Evolutionary conservation across 2,329 filamentous ascomycete species (phyloP), one percentile per base, ranked within the genome.

Genomic region (Microcyclospora tardicrescens): DNA sequence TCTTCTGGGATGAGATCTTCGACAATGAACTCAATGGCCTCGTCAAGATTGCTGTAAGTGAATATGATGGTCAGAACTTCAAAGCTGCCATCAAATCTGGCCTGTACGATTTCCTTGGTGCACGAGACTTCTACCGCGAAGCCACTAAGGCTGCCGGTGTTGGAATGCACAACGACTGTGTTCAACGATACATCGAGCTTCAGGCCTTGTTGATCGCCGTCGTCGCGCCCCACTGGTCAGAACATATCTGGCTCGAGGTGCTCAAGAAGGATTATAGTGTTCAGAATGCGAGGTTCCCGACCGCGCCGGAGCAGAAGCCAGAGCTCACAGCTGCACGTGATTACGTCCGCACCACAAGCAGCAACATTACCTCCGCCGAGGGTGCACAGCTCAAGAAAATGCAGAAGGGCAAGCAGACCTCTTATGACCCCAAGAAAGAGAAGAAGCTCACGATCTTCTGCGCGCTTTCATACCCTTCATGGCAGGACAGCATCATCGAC

Each of bases 181-280:
- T 89, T 27, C 65, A 75, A 51, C 75, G 79, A 50, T 98, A 91
- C 63, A 77, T 94, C 49, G 81, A 93, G 64, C 71, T 93, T 14
- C 89, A 95, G 61, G 79, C 83, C 34, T 71, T 93, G 36, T 71
- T 95, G 55, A 67, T 96, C 50, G 73, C 81, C 2, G 82, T 86
- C 37, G 79, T 96, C 45, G 80, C 89, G 2, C 89, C 91, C 42
- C 91, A 98, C 64, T 96, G 86, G 81, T 72, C 84, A 34, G 91
- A 98, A 58, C 82, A 93, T 63, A 77, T 98, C 57, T 96, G 86
- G 85, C 75, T 82, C 39, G 89, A 96, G 63, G 77, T 96, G 2
- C 75, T 98, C 43, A 76, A 81, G 58, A 86, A 79, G 67, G 61
- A 73, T 28, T 65, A 70, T 39, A 82, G 81, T 6, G 76, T 98